These are phyloP conservation scores for Aspergillus indologenus DNA, from an alignment of 495 filamentous ascomycete species.

Conservation along the genomic window DNA sequence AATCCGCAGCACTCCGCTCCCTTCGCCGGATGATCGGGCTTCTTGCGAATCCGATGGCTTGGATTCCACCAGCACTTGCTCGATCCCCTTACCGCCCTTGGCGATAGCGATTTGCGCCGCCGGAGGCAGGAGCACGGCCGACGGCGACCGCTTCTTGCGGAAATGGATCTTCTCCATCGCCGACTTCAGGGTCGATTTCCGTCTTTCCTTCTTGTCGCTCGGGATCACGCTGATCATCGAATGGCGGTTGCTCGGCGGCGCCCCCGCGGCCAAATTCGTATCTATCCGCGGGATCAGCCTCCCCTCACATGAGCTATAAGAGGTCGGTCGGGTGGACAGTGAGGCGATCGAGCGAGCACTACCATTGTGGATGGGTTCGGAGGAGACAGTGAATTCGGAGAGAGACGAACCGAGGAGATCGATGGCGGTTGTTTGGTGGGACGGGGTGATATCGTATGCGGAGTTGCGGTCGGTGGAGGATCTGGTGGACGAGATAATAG, in stretches of 20 bases:
- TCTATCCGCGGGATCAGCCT: slow-evolving; percentile 16
- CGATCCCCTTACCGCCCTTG: slow-evolving; percentile 26
- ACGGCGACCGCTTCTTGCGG: slow-evolving; percentile 37
- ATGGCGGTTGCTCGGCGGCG: slow-evolving; percentile 20
- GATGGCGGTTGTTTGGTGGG: slow-evolving; percentile 28
- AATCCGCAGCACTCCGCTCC: slow-evolving; percentile 26
- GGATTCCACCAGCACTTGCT: slow-evolving; percentile 31
- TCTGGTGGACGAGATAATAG: slow-evolving; percentile 33
- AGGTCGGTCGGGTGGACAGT: slow-evolving; percentile 42
- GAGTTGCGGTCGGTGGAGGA: slow-evolving; percentile 42
- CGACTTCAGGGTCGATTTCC: slow-evolving; percentile 35
- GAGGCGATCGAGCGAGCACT: slow-evolving; percentile 44
- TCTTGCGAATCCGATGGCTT: slow-evolving; percentile 11
- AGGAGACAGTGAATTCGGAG: slow-evolving; percentile 39
- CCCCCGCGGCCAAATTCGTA: slow-evolving; percentile 1
- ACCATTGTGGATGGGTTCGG: slow-evolving; percentile 30
- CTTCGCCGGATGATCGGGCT: slow-evolving; percentile 10
- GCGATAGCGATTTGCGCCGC: slow-evolving; percentile 30
- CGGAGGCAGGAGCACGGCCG: slow-evolving; percentile 29
- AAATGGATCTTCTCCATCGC: slow-evolving; percentile 43
- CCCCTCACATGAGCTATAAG: slow-evolving; percentile 41
- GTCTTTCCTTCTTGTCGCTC: slow-evolving; percentile 32
- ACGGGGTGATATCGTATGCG: slow-evolving; percentile 28
- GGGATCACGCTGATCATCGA: slow-evolving; percentile 36
- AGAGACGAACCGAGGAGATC: slow-evolving; percentile 35